Conservation (phyloP, 352 stramenopile genomes). For the Globisporangium perplexum region DNA sequence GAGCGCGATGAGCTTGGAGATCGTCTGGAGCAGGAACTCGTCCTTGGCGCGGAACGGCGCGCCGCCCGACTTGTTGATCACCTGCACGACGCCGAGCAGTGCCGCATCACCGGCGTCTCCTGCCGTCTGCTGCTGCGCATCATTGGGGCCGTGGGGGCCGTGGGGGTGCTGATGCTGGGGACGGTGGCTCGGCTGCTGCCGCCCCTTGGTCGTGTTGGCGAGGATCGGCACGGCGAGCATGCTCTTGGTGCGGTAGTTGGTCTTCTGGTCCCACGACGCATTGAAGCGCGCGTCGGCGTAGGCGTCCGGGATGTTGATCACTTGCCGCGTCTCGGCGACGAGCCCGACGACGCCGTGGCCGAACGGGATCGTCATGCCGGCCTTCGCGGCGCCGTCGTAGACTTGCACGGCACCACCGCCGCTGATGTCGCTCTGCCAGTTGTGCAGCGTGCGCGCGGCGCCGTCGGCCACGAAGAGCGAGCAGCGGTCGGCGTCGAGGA, state of each 20-base stretch:
- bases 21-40: constrained; percentile 67
- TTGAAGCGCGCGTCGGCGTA: constrained; percentile 79
- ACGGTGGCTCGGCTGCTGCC: constrained; percentile 15
- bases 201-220: constrained; percentile 29
- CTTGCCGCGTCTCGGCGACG: constrained; percentile 52
- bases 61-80: constrained; percentile 78
- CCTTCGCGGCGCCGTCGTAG: constrained; percentile 27
- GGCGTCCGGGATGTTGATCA: constrained; percentile 68
- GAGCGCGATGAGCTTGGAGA: constrained; percentile 72
- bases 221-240: constrained; percentile 74
- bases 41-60: constrained; percentile 75
- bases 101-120: constrained; percentile 18
- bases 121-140: neutral
- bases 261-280: constrained; percentile 73
- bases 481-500: constrained; percentile 68
- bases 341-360: constrained; percentile 69
- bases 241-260: constrained; percentile 76
- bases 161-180: no score
- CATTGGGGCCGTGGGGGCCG: no score
- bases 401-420: constrained; percentile 51
- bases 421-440: constrained; percentile 72
- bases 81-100: constrained; percentile 67
- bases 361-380: constrained; percentile 61
- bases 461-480: constrained; percentile 69
- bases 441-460: constrained; percentile 44